phyloP scores from a whole-genome alignment of 176 grass and related monocot genomes.

The Hordeum marinum region DNA sequence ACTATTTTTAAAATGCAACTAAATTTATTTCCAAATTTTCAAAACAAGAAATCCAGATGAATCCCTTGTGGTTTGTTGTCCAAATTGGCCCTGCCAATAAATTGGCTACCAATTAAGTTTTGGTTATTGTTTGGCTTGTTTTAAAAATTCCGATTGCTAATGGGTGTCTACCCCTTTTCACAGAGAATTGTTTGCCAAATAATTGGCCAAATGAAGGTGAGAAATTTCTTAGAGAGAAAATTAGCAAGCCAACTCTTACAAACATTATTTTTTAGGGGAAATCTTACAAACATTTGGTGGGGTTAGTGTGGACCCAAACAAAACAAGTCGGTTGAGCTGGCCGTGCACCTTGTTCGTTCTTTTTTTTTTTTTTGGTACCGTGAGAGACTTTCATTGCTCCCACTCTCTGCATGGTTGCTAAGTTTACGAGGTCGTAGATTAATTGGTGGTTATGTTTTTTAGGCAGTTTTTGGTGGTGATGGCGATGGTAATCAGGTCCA shows the following conservation, averaged over 20 bases:
- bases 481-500: neutral
- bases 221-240: neutral
- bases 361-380: too few species aligned
- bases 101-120: neutral
- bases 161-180: neutral
- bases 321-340: neutral
- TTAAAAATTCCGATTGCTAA: neutral
- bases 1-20: neutral
- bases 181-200: neutral
- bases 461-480: neutral
- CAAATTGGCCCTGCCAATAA: neutral
- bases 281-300: neutral
- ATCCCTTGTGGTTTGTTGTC: neutral
- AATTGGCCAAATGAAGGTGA: neutral
- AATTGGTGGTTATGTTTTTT: neutral
- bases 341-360: too few species aligned
- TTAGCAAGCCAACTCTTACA: neutral
- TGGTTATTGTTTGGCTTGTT: neutral
- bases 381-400: too few species aligned
- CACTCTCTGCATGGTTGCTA: neutral
- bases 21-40: neutral
- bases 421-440: neutral
- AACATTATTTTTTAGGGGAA: neutral
- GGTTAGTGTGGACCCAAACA: neutral
- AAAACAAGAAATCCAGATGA: neutral